Base-by-base conservation (phyloP, 257 asterid genomes). In the Agastache rugosa region DNA sequence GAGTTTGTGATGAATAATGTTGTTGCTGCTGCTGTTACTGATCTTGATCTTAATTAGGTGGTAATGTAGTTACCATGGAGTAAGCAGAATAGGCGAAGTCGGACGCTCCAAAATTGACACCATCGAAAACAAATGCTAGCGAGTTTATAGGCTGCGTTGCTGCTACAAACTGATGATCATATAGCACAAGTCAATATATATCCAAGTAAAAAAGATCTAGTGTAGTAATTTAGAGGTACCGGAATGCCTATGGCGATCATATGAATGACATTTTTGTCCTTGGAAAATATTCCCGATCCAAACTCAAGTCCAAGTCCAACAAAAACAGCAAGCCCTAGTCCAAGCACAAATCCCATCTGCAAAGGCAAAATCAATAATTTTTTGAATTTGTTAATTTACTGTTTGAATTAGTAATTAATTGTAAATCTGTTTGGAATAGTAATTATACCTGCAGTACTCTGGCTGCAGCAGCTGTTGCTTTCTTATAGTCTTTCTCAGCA, bases 291-390 rank as follows among this genome's bases (percentile, higher is more conserved):
- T 67, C 96, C 96, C 0, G 97, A 89, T 37, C 99, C 97, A 47
- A 91, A 92, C 31, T 85, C 79, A 14, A 94, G 81, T 0, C 99
- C 97, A 4, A 92, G 77, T 62, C 96, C 97, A 7, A 94, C 97
- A 3, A 84, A 61, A 2, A 85, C 23, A 51, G 93, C 88, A 8
- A 94, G 95, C 41, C 95, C 96, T 1, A 90, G 29, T 56, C 99
- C 99, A 10, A 95, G 83, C 35, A 93, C 88, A 58, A 90, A 88
- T 65, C 96, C 96, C 98, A 95, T 92, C 99, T 95, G 89, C 61
- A 67, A 29, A 31, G 67, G 35, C 2, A 25, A 7, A n/a, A n/a
- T n/a, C n/a, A n/a, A n/a, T n/a, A n/a, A 23, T 11, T 12, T 41
- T 42, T 29, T 27, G 41, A 1, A 37, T 8, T 41, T 10, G 37